Percentiles rank a stretch among this genome's conserved stretches.
Evolutionary conservation across 225 moss, liverwort and hornwort species (phyloP).

Genomic region (Anthoceros angustus): DNA sequence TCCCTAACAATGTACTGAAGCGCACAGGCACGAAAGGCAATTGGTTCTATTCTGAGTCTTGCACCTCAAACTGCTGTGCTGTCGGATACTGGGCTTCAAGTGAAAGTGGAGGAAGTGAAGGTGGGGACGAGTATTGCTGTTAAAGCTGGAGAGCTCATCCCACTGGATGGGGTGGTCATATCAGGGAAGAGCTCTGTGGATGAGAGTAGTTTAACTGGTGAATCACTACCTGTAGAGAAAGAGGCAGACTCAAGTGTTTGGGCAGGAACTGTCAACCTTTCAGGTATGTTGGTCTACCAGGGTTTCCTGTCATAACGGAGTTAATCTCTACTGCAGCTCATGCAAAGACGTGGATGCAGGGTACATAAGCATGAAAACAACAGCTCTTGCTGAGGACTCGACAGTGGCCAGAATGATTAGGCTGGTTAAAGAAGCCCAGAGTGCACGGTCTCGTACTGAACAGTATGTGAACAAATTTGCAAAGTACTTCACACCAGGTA

Average conservation of each 20-base stretch:
- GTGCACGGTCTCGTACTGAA: slow-evolving; percentile 69
- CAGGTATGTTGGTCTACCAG: slow-evolving; percentile 32
- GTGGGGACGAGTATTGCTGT: slow-evolving; percentile 72
- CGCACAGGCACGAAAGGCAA: slow-evolving; percentile 71
- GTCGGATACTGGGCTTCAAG: slow-evolving; percentile 39
- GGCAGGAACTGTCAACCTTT: slow-evolving; percentile 83
- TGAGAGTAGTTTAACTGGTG: slow-evolving; percentile 92
- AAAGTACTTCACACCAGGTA: slow-evolving; percentile 89
- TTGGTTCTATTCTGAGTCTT: slow-evolving; percentile 67
- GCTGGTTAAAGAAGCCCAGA: slow-evolving; percentile 80
- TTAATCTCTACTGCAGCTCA: background rate
- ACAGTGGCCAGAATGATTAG: slow-evolving; percentile 92
- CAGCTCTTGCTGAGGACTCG: slow-evolving; percentile 70
- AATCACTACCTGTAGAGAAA: slow-evolving; percentile 81
- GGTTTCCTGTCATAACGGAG: background rate
- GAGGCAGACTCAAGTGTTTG: slow-evolving; percentile 47
- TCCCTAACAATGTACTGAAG: background rate
- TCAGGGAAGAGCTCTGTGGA: slow-evolving; percentile 82
- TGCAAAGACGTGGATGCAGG: slow-evolving; percentile 31
- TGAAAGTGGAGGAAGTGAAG: slow-evolving; percentile 65
- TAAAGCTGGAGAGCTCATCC: slow-evolving; percentile 76
- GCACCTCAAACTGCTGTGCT: slow-evolving; percentile 77
- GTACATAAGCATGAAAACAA: slow-evolving; percentile 61
- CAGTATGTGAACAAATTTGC: slow-evolving; percentile 73
- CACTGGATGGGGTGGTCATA: slow-evolving; percentile 80